These are phyloP conservation scores for Camellia granthamiana DNA, from an alignment of 148 eudicot genomes.

Conservation along the genomic window DNA sequence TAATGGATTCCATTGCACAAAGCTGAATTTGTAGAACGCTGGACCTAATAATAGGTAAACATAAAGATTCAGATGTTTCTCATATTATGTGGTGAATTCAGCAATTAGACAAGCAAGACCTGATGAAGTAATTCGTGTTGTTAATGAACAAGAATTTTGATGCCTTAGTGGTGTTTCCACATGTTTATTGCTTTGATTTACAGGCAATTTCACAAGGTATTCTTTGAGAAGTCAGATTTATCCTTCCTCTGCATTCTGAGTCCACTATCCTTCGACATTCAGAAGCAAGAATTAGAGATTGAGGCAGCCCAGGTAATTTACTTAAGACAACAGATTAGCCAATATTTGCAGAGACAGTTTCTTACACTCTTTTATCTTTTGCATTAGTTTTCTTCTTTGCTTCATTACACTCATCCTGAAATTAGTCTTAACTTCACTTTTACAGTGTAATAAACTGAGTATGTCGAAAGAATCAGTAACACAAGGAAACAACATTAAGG, in stretches of 20 bases:
- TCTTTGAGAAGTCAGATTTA: conserved; percentile 74
- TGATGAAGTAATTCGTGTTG: background rate
- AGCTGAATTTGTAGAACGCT: too few species aligned
- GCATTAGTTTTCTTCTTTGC: too few species aligned
- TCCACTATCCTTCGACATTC: conserved; percentile 67
- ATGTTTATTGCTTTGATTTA: conserved; percentile 11
- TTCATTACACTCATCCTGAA: background rate
- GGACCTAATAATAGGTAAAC: too few species aligned
- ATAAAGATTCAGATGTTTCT: too few species aligned
- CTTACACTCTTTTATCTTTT: too few species aligned
- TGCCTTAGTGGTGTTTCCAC: background rate
- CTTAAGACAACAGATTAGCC: too few species aligned
- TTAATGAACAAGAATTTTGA: background rate
- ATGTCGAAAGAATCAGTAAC: background rate
- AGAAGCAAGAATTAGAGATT: conserved; percentile 75
- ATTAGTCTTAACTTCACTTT: background rate
- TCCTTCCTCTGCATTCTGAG: conserved; percentile 67
- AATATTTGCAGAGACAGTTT: too few species aligned
- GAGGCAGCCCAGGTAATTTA: conserved; percentile 70
- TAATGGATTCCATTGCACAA: background rate
- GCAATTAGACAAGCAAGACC: too few species aligned
- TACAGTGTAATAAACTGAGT: background rate
- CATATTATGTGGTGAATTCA: too few species aligned
- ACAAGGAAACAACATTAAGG: background rate
- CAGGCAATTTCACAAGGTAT: conserved; percentile 75